Evolutionary conservation across 2,329 filamentous ascomycete genomes (phyloP).

Genomic region (Aspergillus sp.): DNA sequence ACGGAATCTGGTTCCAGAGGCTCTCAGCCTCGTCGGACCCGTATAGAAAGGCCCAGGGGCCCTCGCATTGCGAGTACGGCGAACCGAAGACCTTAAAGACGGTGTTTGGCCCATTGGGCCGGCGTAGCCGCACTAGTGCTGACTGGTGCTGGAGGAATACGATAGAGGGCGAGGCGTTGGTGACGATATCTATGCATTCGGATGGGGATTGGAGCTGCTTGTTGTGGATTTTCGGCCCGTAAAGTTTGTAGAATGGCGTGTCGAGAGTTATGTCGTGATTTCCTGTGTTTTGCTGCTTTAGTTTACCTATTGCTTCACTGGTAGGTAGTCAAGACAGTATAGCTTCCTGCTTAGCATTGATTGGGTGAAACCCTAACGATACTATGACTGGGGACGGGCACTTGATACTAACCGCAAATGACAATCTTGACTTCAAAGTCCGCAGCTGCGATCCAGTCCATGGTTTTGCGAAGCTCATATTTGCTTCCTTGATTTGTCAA

Average conservation of each 20-base stretch:
- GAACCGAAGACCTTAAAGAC: slow-evolving; percentile 59
- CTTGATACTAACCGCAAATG: slow-evolving; percentile 50
- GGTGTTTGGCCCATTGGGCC: slow-evolving; percentile 47
- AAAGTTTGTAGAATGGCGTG: slow-evolving; percentile 45
- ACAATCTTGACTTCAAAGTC: slow-evolving; percentile 58
- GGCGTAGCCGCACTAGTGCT: slow-evolving; percentile 45
- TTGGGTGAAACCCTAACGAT: too few relatives aligned
- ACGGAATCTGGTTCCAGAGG: slow-evolving; percentile 53
- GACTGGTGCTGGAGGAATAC: slow-evolving; percentile 54
- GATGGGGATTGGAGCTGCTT: slow-evolving; percentile 33
- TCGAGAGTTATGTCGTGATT: slow-evolving; percentile 61
- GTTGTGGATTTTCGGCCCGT: slow-evolving; percentile 46
- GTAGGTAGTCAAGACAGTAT: neutral
- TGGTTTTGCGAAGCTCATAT: slow-evolving; percentile 51
- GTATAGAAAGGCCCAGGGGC: slow-evolving; percentile 60
- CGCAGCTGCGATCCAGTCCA: slow-evolving; percentile 54
- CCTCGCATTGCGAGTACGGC: slow-evolving; percentile 50
- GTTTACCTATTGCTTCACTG: neutral
- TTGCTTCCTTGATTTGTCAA: slow-evolving; percentile 57
- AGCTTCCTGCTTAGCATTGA: too few relatives aligned
- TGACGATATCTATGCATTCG: slow-evolving; percentile 48
- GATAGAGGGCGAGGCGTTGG: slow-evolving; percentile 42
- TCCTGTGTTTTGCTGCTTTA: slow-evolving; percentile 36
- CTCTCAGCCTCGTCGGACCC: slow-evolving; percentile 37
- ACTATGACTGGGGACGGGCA: neutral